phyloP scores from a whole-genome alignment of 768 basidiomycete species.

The Coprinopsis sp. region DNA sequence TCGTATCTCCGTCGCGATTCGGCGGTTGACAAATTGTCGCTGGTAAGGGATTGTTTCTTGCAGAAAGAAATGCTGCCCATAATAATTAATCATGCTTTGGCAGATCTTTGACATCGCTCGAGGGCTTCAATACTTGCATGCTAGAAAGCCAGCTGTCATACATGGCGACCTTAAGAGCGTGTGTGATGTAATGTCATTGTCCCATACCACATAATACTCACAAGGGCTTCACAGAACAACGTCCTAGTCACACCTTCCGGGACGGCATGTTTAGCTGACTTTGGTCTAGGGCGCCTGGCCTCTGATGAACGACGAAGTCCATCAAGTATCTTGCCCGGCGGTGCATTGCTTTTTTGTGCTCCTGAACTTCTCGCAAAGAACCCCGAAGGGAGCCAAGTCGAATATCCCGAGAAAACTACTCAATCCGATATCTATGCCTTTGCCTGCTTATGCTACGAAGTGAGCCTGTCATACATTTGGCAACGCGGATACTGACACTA shows the following conservation, averaged over 20 bases:
- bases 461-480: neutral
- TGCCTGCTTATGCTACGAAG: constrained; percentile 8
- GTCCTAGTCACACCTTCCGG: constrained; percentile 17
- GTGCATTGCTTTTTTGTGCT: neutral
- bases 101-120: constrained; percentile 5
- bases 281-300: constrained; percentile 16
- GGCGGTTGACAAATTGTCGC: neutral
- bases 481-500: too few species aligned
- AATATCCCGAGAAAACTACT: neutral
- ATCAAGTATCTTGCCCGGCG: neutral
- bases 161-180: constrained; percentile 23
- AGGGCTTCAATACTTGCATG: constrained; percentile 5
- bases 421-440: constrained; percentile 7
- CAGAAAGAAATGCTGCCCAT: too few species aligned
- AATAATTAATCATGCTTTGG: too few species aligned
- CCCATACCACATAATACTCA: neutral
- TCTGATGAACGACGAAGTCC: neutral
- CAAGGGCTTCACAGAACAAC: constrained; percentile 18
- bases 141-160: constrained; percentile 3
- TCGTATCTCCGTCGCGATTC: constrained; percentile 9
- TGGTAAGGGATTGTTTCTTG: too few species aligned
- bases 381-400: neutral
- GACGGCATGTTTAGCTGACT: constrained; percentile 21
- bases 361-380: constrained; percentile 9
- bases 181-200: neutral